These are phyloP conservation scores for Russula ochroleuca DNA, from an alignment of 768 basidiomycete species.

Conservation along the genomic window DNA sequence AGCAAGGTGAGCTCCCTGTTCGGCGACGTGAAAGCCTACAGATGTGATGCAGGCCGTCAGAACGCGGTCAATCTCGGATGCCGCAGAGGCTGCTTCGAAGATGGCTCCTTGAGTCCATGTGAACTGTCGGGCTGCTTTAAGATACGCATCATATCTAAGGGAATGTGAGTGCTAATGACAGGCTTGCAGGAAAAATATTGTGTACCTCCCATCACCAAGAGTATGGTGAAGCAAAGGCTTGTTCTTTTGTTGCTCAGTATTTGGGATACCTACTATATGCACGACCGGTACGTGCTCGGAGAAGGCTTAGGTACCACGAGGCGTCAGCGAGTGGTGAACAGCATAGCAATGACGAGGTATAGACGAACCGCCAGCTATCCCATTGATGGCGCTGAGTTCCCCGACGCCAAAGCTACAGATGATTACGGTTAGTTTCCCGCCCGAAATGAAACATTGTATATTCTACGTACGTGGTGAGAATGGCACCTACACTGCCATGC, in stretches of 20 bases:
- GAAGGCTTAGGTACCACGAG: constrained; percentile 45
- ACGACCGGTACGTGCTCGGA: constrained; percentile 89
- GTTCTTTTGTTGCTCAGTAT: constrained; percentile 63
- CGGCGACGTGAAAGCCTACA: not conserved
- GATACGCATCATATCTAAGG: constrained; percentile 72
- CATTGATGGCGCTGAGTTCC: constrained; percentile 82
- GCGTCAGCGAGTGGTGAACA: not conserved
- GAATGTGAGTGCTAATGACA: not conserved
- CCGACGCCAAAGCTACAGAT: constrained; percentile 80
- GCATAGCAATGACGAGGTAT: not conserved
- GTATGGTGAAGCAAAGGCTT: constrained; percentile 84
- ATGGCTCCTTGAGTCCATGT: constrained; percentile 65
- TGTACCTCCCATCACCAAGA: constrained; percentile 72
- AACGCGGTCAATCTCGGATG: constrained; percentile 71
- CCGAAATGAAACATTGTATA: not conserved
- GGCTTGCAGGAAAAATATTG: not conserved
- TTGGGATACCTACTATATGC: constrained; percentile 83
- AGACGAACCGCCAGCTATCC: constrained; percentile 64
- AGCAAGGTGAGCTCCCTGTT: not conserved
- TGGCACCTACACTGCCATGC: constrained; percentile 61
- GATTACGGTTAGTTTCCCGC: not conserved
- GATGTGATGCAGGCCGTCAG: constrained; percentile 52
- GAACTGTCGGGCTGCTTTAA: constrained; percentile 69
- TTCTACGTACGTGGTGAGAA: constrained; percentile 65
- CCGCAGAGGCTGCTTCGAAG: constrained; percentile 49